These are phyloP conservation scores for Adansonia gregorii DNA, from an alignment of 441 rosid species.

Conservation along the genomic window DNA sequence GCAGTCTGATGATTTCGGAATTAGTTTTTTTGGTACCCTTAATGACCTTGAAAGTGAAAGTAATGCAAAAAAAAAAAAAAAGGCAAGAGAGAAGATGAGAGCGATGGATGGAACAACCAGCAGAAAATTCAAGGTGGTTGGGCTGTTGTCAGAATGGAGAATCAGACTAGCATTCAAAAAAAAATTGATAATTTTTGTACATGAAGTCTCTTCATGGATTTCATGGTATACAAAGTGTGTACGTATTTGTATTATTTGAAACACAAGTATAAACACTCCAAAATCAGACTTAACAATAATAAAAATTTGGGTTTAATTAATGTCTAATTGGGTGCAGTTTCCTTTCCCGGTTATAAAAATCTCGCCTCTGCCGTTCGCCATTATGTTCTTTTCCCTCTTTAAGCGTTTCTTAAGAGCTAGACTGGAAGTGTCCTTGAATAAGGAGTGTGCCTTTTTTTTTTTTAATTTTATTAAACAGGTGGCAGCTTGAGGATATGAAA, in stretches of 20 bases:
- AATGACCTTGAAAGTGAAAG: constrained; percentile 27
- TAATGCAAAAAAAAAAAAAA: neutral
- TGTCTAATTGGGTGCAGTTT: no score
- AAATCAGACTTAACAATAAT: constrained; percentile 34
- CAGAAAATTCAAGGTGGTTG: constrained; percentile 9
- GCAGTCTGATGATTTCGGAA: constrained; percentile 39
- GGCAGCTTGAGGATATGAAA: no score
- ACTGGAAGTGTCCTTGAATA: no score
- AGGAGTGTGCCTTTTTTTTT: no score
- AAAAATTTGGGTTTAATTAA: constrained; percentile 21
- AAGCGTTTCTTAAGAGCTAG: no score
- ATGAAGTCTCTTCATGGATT: constrained; percentile 31
- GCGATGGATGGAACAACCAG: neutral
- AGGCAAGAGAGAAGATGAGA: neutral
- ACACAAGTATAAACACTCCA: constrained; percentile 11
- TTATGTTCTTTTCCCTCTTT: no score
- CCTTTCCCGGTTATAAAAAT: no score
- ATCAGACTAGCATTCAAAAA: constrained; percentile 24
- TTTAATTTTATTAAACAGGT: no score
- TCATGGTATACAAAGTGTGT: constrained; percentile 42
- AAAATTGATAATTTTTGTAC: constrained; percentile 26
- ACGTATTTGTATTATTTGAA: constrained; percentile 55
- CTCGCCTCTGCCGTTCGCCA: no score
- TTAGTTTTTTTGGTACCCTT: constrained; percentile 28
- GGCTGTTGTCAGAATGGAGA: constrained; percentile 12